A percentile compares a stretch with the other conserved stretches of the same genome.
These are phyloP conservation scores for Fusarium siculi DNA, from an alignment of 2,329 filamentous ascomycete species.

Conservation along the genomic window DNA sequence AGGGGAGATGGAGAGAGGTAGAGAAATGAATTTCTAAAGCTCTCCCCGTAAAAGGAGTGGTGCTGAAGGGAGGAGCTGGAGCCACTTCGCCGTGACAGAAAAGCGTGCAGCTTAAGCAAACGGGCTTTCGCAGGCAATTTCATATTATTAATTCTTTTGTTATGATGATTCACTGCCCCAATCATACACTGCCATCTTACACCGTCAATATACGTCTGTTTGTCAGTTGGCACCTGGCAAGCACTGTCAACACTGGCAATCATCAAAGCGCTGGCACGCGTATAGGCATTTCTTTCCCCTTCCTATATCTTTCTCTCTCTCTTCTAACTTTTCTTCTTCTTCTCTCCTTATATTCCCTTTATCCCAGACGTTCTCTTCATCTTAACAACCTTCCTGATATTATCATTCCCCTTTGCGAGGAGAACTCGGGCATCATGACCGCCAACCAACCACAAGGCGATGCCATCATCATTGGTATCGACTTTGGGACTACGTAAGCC, in stretches of 20 bases:
- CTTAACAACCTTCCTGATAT: neutral
- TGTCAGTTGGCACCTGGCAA: neutral
- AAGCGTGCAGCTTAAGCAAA: neutral
- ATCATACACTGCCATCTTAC: too few species aligned
- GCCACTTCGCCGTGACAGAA: neutral
- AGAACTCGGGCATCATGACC: neutral
- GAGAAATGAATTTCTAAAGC: neutral
- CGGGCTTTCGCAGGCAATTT: too few species aligned
- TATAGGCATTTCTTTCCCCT: neutral
- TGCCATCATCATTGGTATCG: slow-evolving; percentile 54
- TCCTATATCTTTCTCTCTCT: neutral
- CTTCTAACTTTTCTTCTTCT: neutral
- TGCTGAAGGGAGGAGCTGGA: neutral
- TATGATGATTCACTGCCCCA: neutral
- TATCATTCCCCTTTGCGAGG: neutral
- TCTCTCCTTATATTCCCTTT: neutral
- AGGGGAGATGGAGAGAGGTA: neutral
- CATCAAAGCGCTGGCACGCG: too few species aligned
- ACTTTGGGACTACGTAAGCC: slow-evolving; percentile 59
- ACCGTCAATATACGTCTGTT: neutral
- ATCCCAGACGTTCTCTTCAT: neutral
- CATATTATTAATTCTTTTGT: neutral
- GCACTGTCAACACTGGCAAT: neutral
- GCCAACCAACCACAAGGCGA: neutral
- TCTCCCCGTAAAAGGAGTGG: neutral